A percentile compares a stretch with the other conserved stretches of the same genome.
These are phyloP conservation scores for Vittaforma corneae DNA, from an alignment of 371 early-diverging fungal genomes.

Conservation along the genomic window DNA sequence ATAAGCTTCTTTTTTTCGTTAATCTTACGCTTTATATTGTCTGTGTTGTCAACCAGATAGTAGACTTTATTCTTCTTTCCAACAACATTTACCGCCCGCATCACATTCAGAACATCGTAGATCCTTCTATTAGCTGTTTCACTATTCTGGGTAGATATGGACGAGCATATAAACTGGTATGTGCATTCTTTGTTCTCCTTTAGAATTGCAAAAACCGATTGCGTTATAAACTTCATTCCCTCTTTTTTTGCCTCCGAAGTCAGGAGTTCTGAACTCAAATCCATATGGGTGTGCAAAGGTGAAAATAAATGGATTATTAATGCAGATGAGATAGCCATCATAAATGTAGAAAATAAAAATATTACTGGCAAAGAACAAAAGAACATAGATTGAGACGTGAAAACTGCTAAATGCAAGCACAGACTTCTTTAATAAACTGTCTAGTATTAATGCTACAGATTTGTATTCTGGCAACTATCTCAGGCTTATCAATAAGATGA, in stretches of 20 bases:
- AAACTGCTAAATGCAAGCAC: no score
- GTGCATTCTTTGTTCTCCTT: constrained; percentile 38
- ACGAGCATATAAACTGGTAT: constrained; percentile 36
- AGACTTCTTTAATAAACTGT: no score
- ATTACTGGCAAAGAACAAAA: no score
- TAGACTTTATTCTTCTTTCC: constrained; percentile 37
- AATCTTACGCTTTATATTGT: constrained; percentile 28
- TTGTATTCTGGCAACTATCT: no score
- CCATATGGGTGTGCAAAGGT: no score
- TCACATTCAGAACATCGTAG: constrained; percentile 53
- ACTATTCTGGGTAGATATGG: constrained; percentile 24
- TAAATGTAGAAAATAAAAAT: no score
- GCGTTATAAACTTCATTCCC: constrained; percentile 47
- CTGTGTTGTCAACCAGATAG: constrained; percentile 17
- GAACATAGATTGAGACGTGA: no score
- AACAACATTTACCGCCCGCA: constrained; percentile 49
- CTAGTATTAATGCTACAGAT: no score
- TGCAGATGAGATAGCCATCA: no score
- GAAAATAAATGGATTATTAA: no score
- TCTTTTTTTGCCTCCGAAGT: constrained; percentile 28
- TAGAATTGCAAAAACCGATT: constrained; percentile 29
- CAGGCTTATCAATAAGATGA: no score
- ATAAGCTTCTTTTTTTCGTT: constrained; percentile 34
- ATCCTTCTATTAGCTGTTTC: constrained; percentile 47
- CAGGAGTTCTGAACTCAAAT: constrained; percentile 11